Percentiles rank a stretch among this genome's conserved stretches.
Conservation (phyloP, 2,329 filamentous ascomycete genomes). For the Trichoderma atroviride region DNA sequence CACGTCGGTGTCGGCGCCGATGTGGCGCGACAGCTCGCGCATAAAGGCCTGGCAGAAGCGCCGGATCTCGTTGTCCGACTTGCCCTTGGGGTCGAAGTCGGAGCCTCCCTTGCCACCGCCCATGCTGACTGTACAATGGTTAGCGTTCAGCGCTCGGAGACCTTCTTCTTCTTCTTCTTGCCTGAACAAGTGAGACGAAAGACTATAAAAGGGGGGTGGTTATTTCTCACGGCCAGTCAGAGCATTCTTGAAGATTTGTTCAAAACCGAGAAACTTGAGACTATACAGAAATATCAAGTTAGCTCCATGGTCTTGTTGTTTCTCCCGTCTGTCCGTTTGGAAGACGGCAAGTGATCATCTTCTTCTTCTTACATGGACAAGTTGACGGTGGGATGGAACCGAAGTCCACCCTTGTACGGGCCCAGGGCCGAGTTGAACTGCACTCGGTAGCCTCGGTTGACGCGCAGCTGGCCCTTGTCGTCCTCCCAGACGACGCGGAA, state of each 20-base stretch:
- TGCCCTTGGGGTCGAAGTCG: conserved; percentile 99
- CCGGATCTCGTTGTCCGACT: conserved; percentile 95
- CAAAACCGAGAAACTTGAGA: conserved; percentile 97
- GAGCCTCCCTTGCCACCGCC: conserved; percentile 97
- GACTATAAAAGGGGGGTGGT: background rate
- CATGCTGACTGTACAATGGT: conserved; percentile 58
- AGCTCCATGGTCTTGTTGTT: background rate
- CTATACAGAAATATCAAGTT: too few species aligned
- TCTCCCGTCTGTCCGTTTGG: too few species aligned
- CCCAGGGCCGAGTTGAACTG: conserved; percentile 98
- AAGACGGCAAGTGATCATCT: conserved; percentile 32
- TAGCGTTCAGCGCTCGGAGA: background rate
- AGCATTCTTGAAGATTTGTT: conserved; percentile 99
- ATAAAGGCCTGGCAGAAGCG: conserved; percentile 97
- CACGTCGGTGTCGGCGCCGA: conserved; percentile 93
- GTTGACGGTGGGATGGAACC: conserved; percentile 90
- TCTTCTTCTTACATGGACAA: conserved; percentile 57
- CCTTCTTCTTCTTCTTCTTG: background rate
- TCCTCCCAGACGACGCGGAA: conserved; percentile 98
- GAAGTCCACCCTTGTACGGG: conserved; percentile 96
- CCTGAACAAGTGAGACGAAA: background rate
- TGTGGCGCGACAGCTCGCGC: conserved; percentile 93
- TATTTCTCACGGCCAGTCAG: conserved; percentile 78
- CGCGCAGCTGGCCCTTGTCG: conserved; percentile 83
- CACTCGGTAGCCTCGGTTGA: conserved; percentile 94